Base-by-base conservation (phyloP, 805 yeast species). In the Zygosaccharomyces bailii region DNA sequence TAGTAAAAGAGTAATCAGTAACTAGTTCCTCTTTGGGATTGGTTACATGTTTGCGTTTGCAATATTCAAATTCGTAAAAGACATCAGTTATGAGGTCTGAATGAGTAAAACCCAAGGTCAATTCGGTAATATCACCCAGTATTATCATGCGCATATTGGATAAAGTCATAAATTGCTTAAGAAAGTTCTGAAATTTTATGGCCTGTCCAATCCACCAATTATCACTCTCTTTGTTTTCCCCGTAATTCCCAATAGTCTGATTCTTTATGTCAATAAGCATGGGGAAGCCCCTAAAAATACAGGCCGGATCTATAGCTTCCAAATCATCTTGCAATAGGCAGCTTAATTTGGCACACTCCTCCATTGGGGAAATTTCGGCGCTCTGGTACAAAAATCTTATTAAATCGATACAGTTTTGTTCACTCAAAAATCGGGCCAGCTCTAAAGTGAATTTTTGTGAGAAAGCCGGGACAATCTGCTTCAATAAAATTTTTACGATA, bases 181-280 rank as follows among this genome's bases (percentile, higher is more conserved):
- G 50, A 34, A 71, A 71, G 0, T 35, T 20, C 19, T 57, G 57
- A 46, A 77, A 74, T 14, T 55, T 46, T 1, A 33, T 37, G 0
- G 82, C 76, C 39, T 63, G 64, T 0, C 50, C 29, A 0, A 55
- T 23, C 84, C 84, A 79, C 69, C 72, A 72, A 4, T 49, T 39
- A 38, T 60, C 57, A 2, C 71, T 64, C 10, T 55, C 54, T 4
- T 40, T 25, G n/a, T 56, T 52, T 38, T 70, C 76, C 6, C 51
- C 53, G 43, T 42, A 49, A 10, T 46, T 51, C 4, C 47, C 54
- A 10, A 53, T 24, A 0, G 25, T 29, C 5, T 43, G 37, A 7
- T 35, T 21, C n/a, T 44, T 20, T 2, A 45, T 38, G 34, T 56
- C 54, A 4, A 50, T 66, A 64, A 50, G 60, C 59, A 53, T 44